These are phyloP conservation scores for Astragalus glycyphyllos DNA, from an alignment of 306 rosid genomes.

Conservation along the genomic window DNA sequence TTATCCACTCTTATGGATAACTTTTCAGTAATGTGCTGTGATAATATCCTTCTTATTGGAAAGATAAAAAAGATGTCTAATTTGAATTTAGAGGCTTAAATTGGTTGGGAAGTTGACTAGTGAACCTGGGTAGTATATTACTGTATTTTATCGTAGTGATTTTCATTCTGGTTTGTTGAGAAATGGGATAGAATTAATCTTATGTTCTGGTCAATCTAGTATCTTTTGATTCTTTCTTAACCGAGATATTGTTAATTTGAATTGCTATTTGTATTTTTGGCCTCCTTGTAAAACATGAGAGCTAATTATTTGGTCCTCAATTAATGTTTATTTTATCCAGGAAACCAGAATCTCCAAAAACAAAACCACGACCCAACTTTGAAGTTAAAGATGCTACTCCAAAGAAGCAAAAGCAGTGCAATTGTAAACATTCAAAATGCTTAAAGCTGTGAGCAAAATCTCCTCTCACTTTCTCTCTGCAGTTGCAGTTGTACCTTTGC, in stretches of 20 bases:
- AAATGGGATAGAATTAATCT: slow-evolving; percentile 37
- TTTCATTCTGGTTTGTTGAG: slow-evolving; percentile 31
- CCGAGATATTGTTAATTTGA: slow-evolving; percentile 13
- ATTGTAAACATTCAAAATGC: slow-evolving; percentile 93
- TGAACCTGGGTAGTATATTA: too few species aligned
- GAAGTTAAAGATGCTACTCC: slow-evolving; percentile 88
- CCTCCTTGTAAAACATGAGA: slow-evolving; percentile 9
- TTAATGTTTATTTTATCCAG: slow-evolving; percentile 54
- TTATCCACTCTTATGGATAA: neutral
- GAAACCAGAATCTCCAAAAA: slow-evolving; percentile 92
- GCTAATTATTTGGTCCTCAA: slow-evolving; percentile 26
- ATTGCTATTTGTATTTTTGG: neutral
- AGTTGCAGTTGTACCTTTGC: slow-evolving; percentile 21
- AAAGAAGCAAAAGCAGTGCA: slow-evolving; percentile 96
- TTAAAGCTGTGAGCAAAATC: slow-evolving; percentile 84
- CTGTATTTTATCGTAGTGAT: neutral
- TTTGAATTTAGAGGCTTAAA: neutral
- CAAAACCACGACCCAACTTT: slow-evolving; percentile 69
- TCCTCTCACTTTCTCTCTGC: slow-evolving; percentile 34
- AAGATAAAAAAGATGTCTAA: neutral
- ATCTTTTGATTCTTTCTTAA: neutral
- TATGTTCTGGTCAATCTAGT: slow-evolving; percentile 21
- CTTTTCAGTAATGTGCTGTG: neutral
- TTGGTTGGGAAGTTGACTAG: slow-evolving; percentile 33
- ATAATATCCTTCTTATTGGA: neutral